These are phyloP conservation scores for Neophaeococcomyces aloes DNA, from an alignment of 2,329 filamentous ascomycete genomes.

Conservation along the genomic window DNA sequence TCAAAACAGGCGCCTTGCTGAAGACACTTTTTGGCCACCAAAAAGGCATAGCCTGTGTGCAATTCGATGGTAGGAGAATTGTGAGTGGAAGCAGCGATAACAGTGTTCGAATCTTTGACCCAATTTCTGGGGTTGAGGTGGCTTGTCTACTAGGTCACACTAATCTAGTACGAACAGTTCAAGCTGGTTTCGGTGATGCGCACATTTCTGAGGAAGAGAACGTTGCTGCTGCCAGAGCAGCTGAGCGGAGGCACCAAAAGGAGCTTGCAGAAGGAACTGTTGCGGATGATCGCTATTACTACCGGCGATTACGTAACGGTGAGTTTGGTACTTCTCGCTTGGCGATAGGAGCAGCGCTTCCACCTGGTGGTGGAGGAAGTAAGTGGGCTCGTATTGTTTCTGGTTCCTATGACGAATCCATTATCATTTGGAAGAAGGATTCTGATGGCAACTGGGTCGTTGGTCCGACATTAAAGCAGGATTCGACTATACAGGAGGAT, in stretches of 20 bases:
- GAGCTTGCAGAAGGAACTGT: constrained; percentile 40
- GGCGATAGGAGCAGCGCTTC: constrained; percentile 73
- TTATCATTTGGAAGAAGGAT: constrained; percentile 89
- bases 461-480: constrained; percentile 63
- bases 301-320: constrained; percentile 44
- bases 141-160: constrained; percentile 73
- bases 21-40: constrained; percentile 75
- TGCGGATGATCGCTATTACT: constrained; percentile 22
- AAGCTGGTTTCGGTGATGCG: constrained; percentile 85
- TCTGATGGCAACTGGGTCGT: constrained; percentile 75
- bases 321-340: constrained; percentile 41
- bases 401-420: constrained; percentile 88
- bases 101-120: constrained; percentile 90
- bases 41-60: constrained; percentile 95
- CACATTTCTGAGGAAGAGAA: constrained; percentile 70
- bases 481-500: constrained; percentile 43
- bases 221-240: constrained; percentile 56
- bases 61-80: constrained; percentile 87
- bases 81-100: constrained; percentile 95
- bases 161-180: constrained; percentile 82
- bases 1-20: constrained; percentile 63
- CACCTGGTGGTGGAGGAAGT: constrained; percentile 81
- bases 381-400: constrained; percentile 91
- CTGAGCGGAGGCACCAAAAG: constrained; percentile 63
- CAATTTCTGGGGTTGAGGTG: constrained; percentile 73